Conservation (phyloP, 2,329 filamentous ascomycete species). For the Colletotrichum tabaci region DNA sequence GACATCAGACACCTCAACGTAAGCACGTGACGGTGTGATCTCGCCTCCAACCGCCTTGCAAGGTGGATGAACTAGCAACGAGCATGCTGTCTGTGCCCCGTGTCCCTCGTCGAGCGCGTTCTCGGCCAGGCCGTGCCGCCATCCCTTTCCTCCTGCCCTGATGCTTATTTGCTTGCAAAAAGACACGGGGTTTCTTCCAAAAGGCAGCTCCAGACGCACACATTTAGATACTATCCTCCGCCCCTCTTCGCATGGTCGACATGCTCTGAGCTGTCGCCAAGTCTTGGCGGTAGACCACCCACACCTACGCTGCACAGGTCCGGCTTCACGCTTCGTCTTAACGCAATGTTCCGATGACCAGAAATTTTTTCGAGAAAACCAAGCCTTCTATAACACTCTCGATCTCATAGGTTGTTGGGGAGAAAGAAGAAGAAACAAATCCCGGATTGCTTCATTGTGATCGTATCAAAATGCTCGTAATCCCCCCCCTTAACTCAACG, state of each 20-base stretch:
- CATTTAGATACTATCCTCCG: too few species aligned
- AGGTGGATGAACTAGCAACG: too few species aligned
- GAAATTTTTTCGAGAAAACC: background rate
- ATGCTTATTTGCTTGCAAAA: too few species aligned
- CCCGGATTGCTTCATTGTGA: conserved; percentile 7
- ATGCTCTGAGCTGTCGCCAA: background rate
- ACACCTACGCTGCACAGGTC: background rate
- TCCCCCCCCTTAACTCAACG: background rate
- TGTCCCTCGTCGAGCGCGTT: too few species aligned
- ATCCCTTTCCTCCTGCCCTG: too few species aligned
- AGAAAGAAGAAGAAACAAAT: background rate
- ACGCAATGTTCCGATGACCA: background rate
- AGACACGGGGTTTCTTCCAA: too few species aligned
- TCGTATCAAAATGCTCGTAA: conserved; percentile 15
- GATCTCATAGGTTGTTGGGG: background rate
- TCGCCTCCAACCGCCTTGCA: background rate
- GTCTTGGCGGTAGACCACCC: background rate
- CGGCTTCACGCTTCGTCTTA: background rate
- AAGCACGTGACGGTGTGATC: conserved; percentile 20
- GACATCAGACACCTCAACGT: background rate
- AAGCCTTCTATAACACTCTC: background rate
- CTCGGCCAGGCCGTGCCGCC: too few species aligned
- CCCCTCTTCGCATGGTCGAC: too few species aligned
- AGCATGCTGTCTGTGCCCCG: too few species aligned
- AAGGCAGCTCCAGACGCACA: too few species aligned